phyloP scores from a whole-genome alignment of 768 basidiomycete species.

The Chalciporus piperatus region DNA sequence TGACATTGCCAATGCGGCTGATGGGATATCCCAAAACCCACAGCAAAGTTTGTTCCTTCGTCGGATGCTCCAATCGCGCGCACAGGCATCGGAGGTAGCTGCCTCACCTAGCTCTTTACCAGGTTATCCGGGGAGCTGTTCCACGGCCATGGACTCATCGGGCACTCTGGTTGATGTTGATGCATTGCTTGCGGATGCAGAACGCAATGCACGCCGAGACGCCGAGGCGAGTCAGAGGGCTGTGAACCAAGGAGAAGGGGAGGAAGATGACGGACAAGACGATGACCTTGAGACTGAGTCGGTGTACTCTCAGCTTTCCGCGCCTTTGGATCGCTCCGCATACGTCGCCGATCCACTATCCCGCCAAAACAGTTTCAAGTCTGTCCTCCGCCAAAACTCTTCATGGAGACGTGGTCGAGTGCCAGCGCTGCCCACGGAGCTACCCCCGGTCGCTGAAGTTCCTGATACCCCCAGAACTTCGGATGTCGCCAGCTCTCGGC shows the following conservation, averaged over 20 bases:
- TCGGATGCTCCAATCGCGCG: constrained; percentile 21
- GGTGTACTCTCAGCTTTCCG: constrained; percentile 26
- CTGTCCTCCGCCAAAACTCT: constrained; percentile 8
- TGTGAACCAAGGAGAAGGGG: background rate
- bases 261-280: background rate
- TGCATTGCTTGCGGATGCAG: constrained; percentile 12
- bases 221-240: constrained; percentile 1
- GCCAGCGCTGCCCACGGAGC: background rate
- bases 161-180: constrained; percentile 3
- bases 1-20: background rate
- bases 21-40: background rate
- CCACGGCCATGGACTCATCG: constrained; percentile 7
- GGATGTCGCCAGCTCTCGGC: no score
- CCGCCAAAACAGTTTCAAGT: background rate
- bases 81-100: constrained; percentile 12
- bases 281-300: constrained; percentile 11
- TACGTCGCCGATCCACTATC: constrained; percentile 2
- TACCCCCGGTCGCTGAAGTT: no score
- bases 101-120: constrained; percentile 4
- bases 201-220: constrained; percentile 16
- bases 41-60: constrained; percentile 14
- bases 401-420: constrained; percentile 6
- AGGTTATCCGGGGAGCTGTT: background rate
- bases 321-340: constrained; percentile 11
- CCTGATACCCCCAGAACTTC: constrained; percentile 2